Evolutionary conservation across 1,284 basidiomycete species (phyloP).

Genomic region (Trichosporon asahii): DNA sequence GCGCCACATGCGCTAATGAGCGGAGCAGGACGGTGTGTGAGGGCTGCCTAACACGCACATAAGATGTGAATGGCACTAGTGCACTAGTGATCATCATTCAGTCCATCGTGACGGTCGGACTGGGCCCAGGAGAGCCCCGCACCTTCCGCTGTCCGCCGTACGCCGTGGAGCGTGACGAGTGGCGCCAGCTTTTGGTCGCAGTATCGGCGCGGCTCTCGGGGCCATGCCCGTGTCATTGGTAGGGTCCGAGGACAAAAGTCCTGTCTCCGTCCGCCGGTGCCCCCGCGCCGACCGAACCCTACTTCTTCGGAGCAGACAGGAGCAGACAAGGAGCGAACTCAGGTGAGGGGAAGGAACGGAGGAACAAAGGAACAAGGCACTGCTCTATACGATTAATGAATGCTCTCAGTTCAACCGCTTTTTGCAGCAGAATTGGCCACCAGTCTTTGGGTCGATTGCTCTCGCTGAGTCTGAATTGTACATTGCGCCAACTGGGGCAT

Average conservation of each 20-base stretch:
- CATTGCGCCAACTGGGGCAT: not conserved
- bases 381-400: conserved; percentile 2
- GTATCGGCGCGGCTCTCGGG: not conserved
- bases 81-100: not conserved
- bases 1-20: not conserved
- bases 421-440: not conserved
- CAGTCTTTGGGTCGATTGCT: not conserved
- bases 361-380: conserved; percentile 3
- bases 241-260: not conserved
- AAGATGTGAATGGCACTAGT: not conserved
- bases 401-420: not conserved
- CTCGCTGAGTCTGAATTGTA: not conserved
- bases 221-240: not conserved
- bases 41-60: not conserved
- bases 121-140: not conserved
- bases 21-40: not conserved
- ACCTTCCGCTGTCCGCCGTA: not conserved
- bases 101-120: not conserved
- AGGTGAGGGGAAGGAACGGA: not conserved
- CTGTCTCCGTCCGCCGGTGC: not conserved
- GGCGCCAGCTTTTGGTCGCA: not conserved
- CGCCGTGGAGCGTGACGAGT: not conserved
- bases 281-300: not conserved
- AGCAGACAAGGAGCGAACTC: not conserved
- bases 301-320: not conserved